Conservation (phyloP, 495 filamentous ascomycete genomes). For the Mytilinidion resinicola region DNA sequence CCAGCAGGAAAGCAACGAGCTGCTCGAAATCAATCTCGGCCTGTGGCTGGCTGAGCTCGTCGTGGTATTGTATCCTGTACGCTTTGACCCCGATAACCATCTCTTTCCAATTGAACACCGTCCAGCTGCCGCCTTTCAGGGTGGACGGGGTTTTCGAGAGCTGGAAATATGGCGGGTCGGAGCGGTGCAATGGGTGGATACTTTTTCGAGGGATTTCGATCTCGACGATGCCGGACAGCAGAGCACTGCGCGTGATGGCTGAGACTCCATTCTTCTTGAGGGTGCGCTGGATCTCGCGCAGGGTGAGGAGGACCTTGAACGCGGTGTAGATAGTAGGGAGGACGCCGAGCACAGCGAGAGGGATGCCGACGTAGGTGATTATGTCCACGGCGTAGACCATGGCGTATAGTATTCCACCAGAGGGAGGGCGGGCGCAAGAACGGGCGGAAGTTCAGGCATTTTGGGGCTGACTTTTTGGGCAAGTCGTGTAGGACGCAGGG, state of each 20-base stretch:
- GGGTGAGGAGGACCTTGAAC: conserved; percentile 46
- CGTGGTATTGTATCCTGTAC: conserved; percentile 57
- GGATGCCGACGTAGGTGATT: conserved; percentile 55
- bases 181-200: conserved; percentile 53
- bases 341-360: conserved; percentile 61
- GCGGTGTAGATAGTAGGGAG: conserved; percentile 57
- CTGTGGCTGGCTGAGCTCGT: conserved; percentile 58
- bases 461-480: too few species aligned
- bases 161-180: conserved; percentile 51
- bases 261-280: conserved; percentile 48
- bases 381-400: conserved; percentile 37
- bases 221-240: conserved; percentile 59
- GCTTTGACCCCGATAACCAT: conserved; percentile 53
- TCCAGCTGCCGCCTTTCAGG: conserved; percentile 57
- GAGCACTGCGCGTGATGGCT: conserved; percentile 53
- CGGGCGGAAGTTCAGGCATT: too few species aligned
- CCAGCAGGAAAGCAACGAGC: conserved; percentile 54
- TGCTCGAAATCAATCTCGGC: conserved; percentile 59
- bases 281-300: conserved; percentile 51
- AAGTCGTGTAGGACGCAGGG: too few species aligned
- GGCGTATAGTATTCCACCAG: background rate
- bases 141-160: conserved; percentile 41
- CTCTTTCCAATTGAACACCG: conserved; percentile 57
- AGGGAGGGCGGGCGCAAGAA: background rate
- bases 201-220: conserved; percentile 59